Evolutionary conservation across 108 stramenopile genomes (phyloP).

Genomic region (Epithemia pelagica): DNA sequence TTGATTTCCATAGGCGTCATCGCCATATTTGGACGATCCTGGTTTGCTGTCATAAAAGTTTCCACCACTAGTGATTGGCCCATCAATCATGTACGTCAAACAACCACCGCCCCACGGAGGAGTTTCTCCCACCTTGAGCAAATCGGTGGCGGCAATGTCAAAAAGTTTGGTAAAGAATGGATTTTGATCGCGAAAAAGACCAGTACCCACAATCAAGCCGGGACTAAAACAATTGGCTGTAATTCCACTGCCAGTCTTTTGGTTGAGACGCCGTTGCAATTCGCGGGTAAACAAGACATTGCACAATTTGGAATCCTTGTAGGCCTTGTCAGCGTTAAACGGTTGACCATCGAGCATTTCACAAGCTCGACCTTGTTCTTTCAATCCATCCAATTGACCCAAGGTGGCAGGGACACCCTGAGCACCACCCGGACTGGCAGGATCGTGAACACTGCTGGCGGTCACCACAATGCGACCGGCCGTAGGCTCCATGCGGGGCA

Average conservation of each 20-base stretch:
- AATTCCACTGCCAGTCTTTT: constrained; percentile 31
- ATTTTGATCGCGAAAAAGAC: constrained; percentile 85
- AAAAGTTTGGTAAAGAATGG: constrained; percentile 66
- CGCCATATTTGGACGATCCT: constrained; percentile 71
- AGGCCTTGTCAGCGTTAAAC: constrained; percentile 86
- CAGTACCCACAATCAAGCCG: constrained; percentile 74
- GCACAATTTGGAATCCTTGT: constrained; percentile 85
- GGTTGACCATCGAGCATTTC: constrained; percentile 83
- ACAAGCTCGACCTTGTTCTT: constrained; percentile 39
- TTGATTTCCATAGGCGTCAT: constrained; percentile 69
- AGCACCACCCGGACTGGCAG: constrained; percentile 74
- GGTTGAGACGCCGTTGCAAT: constrained; percentile 50
- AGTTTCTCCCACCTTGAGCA: constrained; percentile 61
- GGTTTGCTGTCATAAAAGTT: constrained; percentile 55
- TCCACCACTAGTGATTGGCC: constrained; percentile 23
- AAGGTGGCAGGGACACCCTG: constrained; percentile 68
- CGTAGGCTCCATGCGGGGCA: constrained; percentile 38
- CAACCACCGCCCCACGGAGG: constrained; percentile 71
- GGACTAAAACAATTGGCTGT: constrained; percentile 72
- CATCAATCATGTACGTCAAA: constrained; percentile 66
- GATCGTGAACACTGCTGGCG: constrained; percentile 81
- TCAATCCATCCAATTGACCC: constrained; percentile 72
- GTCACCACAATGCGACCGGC: constrained; percentile 71
- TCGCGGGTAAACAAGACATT: constrained; percentile 84
- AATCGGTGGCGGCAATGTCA: constrained; percentile 60